These are phyloP conservation scores for Silene vulgaris DNA, from an alignment of 179 eudicot species.

Conservation along the genomic window DNA sequence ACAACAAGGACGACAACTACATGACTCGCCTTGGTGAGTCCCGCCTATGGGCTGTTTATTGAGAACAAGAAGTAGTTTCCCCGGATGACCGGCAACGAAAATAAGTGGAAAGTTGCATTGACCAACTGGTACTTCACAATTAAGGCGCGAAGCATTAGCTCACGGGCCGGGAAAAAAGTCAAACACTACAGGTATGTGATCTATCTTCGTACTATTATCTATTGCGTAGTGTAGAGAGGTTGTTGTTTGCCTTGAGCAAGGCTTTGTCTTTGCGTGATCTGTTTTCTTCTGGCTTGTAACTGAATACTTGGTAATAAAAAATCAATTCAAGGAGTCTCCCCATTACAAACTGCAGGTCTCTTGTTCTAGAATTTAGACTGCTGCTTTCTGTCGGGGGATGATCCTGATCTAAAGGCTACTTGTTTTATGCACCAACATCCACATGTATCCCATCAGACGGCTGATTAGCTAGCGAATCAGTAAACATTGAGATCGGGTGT, in stretches of 20 bases:
- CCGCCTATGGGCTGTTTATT: neutral
- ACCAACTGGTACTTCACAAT: neutral
- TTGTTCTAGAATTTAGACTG: neutral
- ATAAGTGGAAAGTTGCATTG: neutral
- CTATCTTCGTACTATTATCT: neutral
- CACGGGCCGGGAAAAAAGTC: neutral
- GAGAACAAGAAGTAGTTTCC: neutral
- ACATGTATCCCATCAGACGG: too few species aligned
- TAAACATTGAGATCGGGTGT: too few species aligned
- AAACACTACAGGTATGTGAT: neutral
- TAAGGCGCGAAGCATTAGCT: too few species aligned
- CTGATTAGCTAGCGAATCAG: too few species aligned
- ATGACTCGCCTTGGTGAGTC: neutral
- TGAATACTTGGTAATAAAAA: neutral
- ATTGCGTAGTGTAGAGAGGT: neutral
- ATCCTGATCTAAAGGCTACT: neutral
- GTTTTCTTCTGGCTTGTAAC: neutral
- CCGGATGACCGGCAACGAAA: neutral
- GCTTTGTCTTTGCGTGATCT: neutral
- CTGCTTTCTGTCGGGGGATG: neutral
- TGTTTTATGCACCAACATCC: neutral
- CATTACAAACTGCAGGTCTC: neutral
- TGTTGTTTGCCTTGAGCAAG: neutral
- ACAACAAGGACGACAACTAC: neutral
- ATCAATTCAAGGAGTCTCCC: neutral